A percentile compares a stretch with the other conserved stretches of the same genome.
Evolutionary conservation across 2,329 filamentous ascomycete genomes (phyloP).

Genomic region (Akanthomyces uredinophilus): DNA sequence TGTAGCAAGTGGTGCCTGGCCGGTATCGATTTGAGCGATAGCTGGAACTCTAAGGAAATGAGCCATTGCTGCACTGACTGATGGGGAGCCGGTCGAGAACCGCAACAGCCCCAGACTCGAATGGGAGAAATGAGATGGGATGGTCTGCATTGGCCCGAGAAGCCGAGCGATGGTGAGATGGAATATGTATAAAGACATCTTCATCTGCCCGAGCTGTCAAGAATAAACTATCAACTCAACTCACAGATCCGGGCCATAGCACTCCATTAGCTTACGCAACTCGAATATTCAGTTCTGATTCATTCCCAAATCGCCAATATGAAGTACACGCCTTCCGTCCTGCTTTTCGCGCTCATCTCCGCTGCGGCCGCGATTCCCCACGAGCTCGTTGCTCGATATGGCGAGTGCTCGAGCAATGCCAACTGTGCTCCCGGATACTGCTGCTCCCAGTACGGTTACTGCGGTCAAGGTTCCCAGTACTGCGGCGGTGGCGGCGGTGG

Average conservation of each 20-base stretch:
- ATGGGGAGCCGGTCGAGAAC: not conserved
- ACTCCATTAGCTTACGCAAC: not conserved
- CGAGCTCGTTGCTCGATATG: slow-evolving; percentile 13
- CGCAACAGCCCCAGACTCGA: not conserved
- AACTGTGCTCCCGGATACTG: slow-evolving; percentile 15
- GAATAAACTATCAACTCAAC: not conserved
- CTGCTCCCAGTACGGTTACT: slow-evolving; percentile 20
- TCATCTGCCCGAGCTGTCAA: not conserved
- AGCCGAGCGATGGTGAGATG: not conserved
- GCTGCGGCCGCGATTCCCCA: not conserved
- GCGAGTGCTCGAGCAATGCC: slow-evolving; percentile 19
- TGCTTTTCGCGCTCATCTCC: not conserved
- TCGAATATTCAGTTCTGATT: not conserved
- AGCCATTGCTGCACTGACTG: too few species aligned
- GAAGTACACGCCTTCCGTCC: slow-evolving; percentile 2
- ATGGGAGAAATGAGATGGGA: not conserved
- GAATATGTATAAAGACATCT: not conserved
- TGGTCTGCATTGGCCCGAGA: not conserved
- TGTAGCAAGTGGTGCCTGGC: not conserved
- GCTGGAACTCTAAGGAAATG: not conserved
- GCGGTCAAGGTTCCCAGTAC: slow-evolving; percentile 19
- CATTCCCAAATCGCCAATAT: not conserved
- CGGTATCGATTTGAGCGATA: not conserved
- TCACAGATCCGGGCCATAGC: not conserved
- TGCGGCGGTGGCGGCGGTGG: slow-evolving; percentile 17